Percentiles rank a stretch among this genome's conserved stretches.
Evolutionary conservation across 768 basidiomycete genomes (phyloP).

Genomic region (Panus rudis): DNA sequence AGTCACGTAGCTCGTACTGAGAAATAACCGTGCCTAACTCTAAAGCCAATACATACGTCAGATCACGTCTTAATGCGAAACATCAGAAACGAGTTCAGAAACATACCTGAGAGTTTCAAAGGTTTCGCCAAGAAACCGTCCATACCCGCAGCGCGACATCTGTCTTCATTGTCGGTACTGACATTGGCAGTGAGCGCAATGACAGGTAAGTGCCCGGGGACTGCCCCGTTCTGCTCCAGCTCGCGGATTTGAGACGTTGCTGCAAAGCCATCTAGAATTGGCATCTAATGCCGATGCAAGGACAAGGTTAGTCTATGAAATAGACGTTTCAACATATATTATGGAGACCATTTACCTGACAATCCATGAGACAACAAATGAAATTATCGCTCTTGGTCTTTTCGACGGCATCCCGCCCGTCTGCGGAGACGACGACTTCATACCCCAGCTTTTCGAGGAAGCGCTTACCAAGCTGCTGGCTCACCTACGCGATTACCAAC

Average conservation of each 20-base stretch:
- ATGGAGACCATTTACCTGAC: conserved; percentile 14
- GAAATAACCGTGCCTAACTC: too few relatives aligned
- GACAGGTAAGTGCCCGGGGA: conserved; percentile 19
- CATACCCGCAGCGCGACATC: conserved; percentile 22
- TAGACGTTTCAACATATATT: background rate
- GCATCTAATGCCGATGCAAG: background rate
- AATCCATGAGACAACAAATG: conserved; percentile 22
- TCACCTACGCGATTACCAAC: conserved; percentile 19
- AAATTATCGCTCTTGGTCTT: conserved; percentile 10
- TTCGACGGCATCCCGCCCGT: conserved; percentile 21
- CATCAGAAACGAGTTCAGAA: too few relatives aligned
- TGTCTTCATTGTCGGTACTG: conserved; percentile 20
- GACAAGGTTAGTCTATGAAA: background rate
- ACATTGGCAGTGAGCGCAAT: conserved; percentile 25
- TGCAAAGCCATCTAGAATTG: conserved; percentile 22
- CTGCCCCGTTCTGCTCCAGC: conserved; percentile 15
- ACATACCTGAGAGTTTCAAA: conserved; percentile 17
- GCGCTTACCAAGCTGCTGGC: conserved; percentile 20
- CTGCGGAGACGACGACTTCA: conserved; percentile 17
- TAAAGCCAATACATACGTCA: too few relatives aligned
- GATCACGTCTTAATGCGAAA: too few relatives aligned
- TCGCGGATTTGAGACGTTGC: conserved; percentile 19
- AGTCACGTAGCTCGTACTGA: too few relatives aligned
- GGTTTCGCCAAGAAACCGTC: conserved; percentile 24
- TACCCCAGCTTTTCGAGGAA: conserved; percentile 22